phyloP scores from a whole-genome alignment of 305 asterid genomes.

The Plantago lanceolata region DNA sequence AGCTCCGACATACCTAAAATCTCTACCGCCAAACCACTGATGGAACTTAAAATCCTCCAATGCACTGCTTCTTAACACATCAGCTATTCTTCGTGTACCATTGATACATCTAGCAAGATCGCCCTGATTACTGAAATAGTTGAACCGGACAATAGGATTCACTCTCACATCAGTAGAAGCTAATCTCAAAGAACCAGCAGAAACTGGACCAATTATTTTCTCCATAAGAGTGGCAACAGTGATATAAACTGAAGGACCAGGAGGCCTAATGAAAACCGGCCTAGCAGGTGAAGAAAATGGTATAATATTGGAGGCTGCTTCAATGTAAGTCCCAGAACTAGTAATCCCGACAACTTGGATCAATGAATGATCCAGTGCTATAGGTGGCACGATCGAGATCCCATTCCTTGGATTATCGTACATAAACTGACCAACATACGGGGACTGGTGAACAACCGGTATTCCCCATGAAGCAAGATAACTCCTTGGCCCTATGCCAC shows the following conservation, averaged over 20 bases:
- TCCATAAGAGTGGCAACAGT: constrained; percentile 86
- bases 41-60: constrained; percentile 64
- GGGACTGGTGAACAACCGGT: constrained; percentile 60
- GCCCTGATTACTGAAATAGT: constrained; percentile 54
- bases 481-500: constrained; percentile 84
- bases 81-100: constrained; percentile 57
- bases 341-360: constrained; percentile 94
- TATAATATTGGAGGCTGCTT: constrained; percentile 79
- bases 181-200: constrained; percentile 63
- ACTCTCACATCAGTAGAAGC: constrained; percentile 62
- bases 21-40: constrained; percentile 54
- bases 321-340: constrained; percentile 59
- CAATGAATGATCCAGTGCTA: constrained; percentile 68
- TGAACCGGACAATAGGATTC: constrained; percentile 68
- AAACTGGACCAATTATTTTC: constrained; percentile 70
- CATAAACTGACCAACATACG: constrained; percentile 67
- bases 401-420: constrained; percentile 90
- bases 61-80: constrained; percentile 50
- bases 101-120: constrained; percentile 69
- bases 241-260: constrained; percentile 42
- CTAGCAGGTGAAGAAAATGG: constrained; percentile 61
- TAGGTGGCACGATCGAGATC: constrained; percentile 69
- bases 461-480: constrained; percentile 85
- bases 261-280: constrained; percentile 44
- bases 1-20: constrained; percentile 63